These are phyloP conservation scores for Allomyces javanicus DNA, from an alignment of 192 early-diverging fungal genomes.

Conservation along the genomic window DNA sequence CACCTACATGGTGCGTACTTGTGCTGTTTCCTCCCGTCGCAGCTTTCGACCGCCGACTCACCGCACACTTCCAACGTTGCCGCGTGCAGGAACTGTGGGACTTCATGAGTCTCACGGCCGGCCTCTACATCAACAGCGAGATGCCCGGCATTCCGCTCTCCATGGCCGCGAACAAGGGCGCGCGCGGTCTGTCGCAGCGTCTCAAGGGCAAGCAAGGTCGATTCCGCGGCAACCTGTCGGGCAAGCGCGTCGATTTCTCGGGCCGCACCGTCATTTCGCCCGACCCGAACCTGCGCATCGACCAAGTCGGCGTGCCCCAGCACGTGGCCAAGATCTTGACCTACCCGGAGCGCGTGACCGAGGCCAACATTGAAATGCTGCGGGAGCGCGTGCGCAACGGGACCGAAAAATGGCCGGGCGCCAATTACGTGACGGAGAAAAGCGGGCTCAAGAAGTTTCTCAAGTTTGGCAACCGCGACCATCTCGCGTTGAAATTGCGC, in stretches of 20 bases:
- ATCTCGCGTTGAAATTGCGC: slow-evolving; percentile 48
- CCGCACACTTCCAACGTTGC: too few relatives aligned
- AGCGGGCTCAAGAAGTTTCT: slow-evolving; percentile 39
- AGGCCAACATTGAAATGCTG: slow-evolving; percentile 66
- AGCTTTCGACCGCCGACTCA: too few relatives aligned
- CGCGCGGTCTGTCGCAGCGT: slow-evolving; percentile 79
- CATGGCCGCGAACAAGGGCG: slow-evolving; percentile 35
- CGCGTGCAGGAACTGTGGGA: slow-evolving; percentile 80
- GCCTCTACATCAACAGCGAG: slow-evolving; percentile 94
- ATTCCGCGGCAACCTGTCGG: slow-evolving; percentile 94
- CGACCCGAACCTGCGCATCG: slow-evolving; percentile 94
- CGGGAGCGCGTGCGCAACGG: slow-evolving; percentile 63
- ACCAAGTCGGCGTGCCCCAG: slow-evolving; percentile 84
- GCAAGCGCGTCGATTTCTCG: slow-evolving; percentile 98
- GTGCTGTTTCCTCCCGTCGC: too few relatives aligned
- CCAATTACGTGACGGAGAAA: slow-evolving; percentile 53
- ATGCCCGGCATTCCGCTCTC: slow-evolving; percentile 67
- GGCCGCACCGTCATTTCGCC: slow-evolving; percentile 97
- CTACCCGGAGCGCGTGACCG: slow-evolving; percentile 86
- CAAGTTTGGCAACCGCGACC: slow-evolving; percentile 49
- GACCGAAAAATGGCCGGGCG: slow-evolving; percentile 76
- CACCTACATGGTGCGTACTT: slow-evolving; percentile 34
- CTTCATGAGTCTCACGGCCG: slow-evolving; percentile 72
- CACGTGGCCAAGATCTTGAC: slow-evolving; percentile 79
- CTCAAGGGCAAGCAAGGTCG: slow-evolving; percentile 98